Percentiles rank a stretch among this genome's conserved stretches.
These are phyloP conservation scores for Smallanthus sonchifolius DNA, from an alignment of 129 eudicot species.

Conservation along the genomic window DNA sequence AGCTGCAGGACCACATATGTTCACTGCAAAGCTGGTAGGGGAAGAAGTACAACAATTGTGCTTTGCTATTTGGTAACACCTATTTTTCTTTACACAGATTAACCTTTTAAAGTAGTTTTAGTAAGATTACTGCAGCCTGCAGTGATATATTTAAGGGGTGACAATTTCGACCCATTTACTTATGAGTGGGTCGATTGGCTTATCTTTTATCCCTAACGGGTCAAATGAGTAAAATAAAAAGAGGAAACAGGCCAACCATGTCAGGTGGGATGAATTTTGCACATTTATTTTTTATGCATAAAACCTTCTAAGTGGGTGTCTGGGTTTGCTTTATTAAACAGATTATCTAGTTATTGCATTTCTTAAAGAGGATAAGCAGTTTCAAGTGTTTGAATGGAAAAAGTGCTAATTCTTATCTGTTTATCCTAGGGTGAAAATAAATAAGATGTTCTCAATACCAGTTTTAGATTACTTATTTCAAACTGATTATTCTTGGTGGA, in stretches of 20 bases:
- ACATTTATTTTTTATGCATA: neutral
- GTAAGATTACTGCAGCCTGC: neutral
- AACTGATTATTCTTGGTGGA: too few relatives aligned
- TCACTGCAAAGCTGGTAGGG: slow-evolving; percentile 96
- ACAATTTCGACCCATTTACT: neutral
- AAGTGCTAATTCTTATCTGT: neutral
- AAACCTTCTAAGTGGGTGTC: neutral
- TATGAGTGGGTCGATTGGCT: neutral
- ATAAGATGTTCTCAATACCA: too few relatives aligned
- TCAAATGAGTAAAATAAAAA: neutral
- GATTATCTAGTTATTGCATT: neutral
- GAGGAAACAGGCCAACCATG: neutral
- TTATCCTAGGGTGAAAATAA: neutral
- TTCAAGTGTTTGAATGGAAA: neutral
- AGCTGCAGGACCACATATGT: slow-evolving; percentile 67
- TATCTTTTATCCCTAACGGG: neutral
- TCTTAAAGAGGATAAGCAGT: too few relatives aligned
- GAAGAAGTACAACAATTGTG: slow-evolving; percentile 81
- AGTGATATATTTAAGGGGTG: neutral
- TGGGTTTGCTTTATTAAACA: neutral
- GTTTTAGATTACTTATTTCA: too few relatives aligned
- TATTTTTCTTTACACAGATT: neutral
- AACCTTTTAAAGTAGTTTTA: neutral
- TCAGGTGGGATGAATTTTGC: neutral
- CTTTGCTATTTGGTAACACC: slow-evolving; percentile 71